These are phyloP conservation scores for Coffea canephora DNA, from an alignment of 257 asterid species.

Conservation along the genomic window DNA sequence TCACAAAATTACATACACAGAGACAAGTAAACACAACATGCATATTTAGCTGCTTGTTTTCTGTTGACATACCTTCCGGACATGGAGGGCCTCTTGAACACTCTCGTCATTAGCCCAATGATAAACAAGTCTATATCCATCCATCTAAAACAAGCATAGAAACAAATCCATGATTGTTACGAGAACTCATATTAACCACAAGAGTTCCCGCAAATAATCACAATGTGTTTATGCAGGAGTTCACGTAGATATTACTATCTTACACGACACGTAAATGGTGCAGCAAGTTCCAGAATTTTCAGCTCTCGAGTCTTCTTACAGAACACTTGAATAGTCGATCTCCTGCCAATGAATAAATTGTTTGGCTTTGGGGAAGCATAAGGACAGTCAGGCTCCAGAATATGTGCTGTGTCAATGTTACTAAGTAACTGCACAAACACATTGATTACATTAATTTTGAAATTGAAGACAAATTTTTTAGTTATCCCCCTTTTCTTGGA, in stretches of 20 bases:
- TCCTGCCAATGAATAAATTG: not conserved
- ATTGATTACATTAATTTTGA: not conserved
- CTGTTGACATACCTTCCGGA: conserved; percentile 27
- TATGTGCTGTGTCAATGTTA: not conserved
- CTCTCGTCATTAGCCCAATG: conserved; percentile 32
- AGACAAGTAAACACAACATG: not conserved
- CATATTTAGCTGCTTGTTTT: not conserved
- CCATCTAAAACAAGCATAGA: conserved; percentile 11
- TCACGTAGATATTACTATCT: not conserved
- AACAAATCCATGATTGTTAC: not conserved
- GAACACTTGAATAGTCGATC: conserved; percentile 6
- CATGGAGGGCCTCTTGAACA: conserved; percentile 39
- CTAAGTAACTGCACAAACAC: conserved; percentile 18
- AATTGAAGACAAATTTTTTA: not conserved
- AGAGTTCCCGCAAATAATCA: not conserved
- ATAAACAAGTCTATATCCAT: conserved; percentile 19
- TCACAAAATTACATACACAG: not conserved
- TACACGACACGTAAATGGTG: conserved; percentile 21
- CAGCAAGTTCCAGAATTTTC: not conserved
- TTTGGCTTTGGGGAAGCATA: conserved; percentile 3
- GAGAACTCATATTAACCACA: not conserved
- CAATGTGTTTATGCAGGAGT: not conserved
- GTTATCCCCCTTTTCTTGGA: not conserved
- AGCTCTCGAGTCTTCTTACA: not conserved
- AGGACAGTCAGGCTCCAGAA: conserved; percentile 26